A percentile compares a stretch with the other conserved stretches of the same genome.
These are phyloP conservation scores for Penicillium tannophilum DNA, from an alignment of 495 filamentous ascomycete species.

Conservation along the genomic window DNA sequence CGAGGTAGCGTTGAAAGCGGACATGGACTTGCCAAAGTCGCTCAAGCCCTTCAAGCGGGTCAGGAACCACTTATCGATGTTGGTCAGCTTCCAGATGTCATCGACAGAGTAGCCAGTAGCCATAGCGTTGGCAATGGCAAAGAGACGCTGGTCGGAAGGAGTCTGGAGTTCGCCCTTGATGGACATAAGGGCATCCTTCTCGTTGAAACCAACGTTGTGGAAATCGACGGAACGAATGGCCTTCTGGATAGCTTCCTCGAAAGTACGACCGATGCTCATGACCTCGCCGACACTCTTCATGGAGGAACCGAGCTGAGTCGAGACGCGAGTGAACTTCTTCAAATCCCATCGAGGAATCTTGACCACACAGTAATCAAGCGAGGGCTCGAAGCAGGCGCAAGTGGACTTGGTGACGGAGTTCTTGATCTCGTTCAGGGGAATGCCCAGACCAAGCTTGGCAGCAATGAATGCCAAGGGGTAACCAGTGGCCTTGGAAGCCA, in stretches of 20 bases:
- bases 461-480: slow-evolving; percentile 97
- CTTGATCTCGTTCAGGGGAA: slow-evolving; percentile 93
- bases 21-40: slow-evolving; percentile 81
- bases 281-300: slow-evolving; percentile 99
- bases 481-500: slow-evolving; percentile 96
- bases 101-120: slow-evolving; percentile 88
- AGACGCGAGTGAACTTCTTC: slow-evolving; percentile 97
- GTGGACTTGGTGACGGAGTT: slow-evolving; percentile 97
- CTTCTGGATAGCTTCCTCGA: slow-evolving; percentile 98
- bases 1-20: slow-evolving; percentile 66
- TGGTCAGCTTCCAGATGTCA: slow-evolving; percentile 96
- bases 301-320: slow-evolving; percentile 89
- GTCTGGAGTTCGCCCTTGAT: slow-evolving; percentile 96
- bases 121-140: slow-evolving; percentile 98
- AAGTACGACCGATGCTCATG: slow-evolving; percentile 95
- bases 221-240: slow-evolving; percentile 94
- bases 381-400: slow-evolving; percentile 98
- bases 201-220: slow-evolving; percentile 93
- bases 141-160: slow-evolving; percentile 94
- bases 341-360: slow-evolving; percentile 99
- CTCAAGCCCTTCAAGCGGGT: slow-evolving; percentile 85
- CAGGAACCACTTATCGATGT: slow-evolving; percentile 87
- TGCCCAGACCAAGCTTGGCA: slow-evolving; percentile 91
- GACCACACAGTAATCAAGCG: slow-evolving; percentile 96
- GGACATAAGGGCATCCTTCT: slow-evolving; percentile 89